Base-by-base conservation (phyloP, 129 eudicot genomes). In the Saposhnikovia divaricata region DNA sequence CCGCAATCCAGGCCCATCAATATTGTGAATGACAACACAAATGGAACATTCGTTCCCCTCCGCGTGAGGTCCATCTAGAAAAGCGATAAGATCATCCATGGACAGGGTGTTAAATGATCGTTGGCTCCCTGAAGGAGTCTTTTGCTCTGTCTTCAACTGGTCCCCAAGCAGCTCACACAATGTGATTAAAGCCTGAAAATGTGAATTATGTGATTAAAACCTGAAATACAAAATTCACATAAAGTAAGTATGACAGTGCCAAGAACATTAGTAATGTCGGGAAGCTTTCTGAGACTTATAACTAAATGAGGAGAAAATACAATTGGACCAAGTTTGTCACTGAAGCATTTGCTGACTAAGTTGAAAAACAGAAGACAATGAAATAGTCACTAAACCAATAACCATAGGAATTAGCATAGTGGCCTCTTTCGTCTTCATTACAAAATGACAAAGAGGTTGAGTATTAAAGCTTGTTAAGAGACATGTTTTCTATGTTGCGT, bases 1-100 rank as follows among this genome's bases (percentile, higher is more conserved):
- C 51, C 98, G 92, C 85, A 92, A 83, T 13, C 88, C 98, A 65
- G 97, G 98, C 63, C 98, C 98, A 74, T 95, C 98, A 59, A 95
- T 95, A 78, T 92, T 95, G 85, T 95, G 97, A 78, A 92, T 84
- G 9, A 92, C 75, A 70, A 95, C 86, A 85, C 97, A 95, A 16
- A 90, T 82, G 72, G 84, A 82, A 51, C 77, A 85, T 44, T 87
- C 96, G 45, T 81, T 61, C 77, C 84, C 94, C 70, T 89, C 85
- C 72, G 37, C 19, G 23, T 86, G 88, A 50, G 93, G 83, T 80
- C 86, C 94, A 81, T 95, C 92, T 18, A 95, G 93, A 86, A 95
- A 92, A 42, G 87, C 80, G 78, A 95, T 85, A 72, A 95, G 88
- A 83, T 92, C 99, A 80, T 90, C 94, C 84, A 92, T 84, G 78